These are phyloP conservation scores for Pancytospora epiphaga DNA, from an alignment of 371 early-diverging fungal genomes.

Conservation along the genomic window DNA sequence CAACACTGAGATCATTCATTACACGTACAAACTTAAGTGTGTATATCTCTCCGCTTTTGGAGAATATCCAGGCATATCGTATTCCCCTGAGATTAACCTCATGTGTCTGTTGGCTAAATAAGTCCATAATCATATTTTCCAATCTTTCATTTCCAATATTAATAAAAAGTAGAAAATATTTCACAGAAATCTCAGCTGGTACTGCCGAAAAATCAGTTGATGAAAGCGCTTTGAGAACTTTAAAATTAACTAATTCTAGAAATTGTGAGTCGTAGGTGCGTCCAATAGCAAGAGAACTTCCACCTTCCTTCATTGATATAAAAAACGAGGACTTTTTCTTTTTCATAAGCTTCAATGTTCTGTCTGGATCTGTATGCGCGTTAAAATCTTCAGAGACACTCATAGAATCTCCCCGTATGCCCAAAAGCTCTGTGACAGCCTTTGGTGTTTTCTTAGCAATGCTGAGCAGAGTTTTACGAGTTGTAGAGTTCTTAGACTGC, in stretches of 20 bases:
- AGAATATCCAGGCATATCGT: slow-evolving; percentile 39
- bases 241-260: slow-evolving; percentile 38
- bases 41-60: slow-evolving; percentile 10
- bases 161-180: slow-evolving; percentile 26
- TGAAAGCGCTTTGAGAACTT: slow-evolving; percentile 15
- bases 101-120: slow-evolving; percentile 1
- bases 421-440: slow-evolving; percentile 25
- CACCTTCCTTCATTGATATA: slow-evolving; percentile 11
- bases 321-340: slow-evolving; percentile 33
- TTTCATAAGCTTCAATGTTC: slow-evolving; percentile 21
- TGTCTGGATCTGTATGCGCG: slow-evolving; percentile 5
- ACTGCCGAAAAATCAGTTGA: slow-evolving; percentile 21
- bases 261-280: slow-evolving; percentile 39
- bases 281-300: slow-evolving; percentile 24
- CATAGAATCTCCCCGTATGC: slow-evolving; percentile 25
- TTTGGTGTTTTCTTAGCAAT: slow-evolving; percentile 9
- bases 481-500: slow-evolving; percentile 14
- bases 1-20: slow-evolving; percentile 12
- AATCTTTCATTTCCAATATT: slow-evolving; percentile 13
- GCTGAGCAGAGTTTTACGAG: slow-evolving; percentile 28
- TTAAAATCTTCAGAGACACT: slow-evolving; percentile 17
- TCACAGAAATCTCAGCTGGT: slow-evolving; percentile 22
- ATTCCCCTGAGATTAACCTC: slow-evolving; percentile 31
- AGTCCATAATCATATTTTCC: slow-evolving; percentile 38
- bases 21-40: slow-evolving; percentile 40